A percentile compares a stretch with the other conserved stretches of the same genome.
phyloP scores from a whole-genome alignment of 1,139 yeast genomes.

The Barnettozyma hawaiiensis region DNA sequence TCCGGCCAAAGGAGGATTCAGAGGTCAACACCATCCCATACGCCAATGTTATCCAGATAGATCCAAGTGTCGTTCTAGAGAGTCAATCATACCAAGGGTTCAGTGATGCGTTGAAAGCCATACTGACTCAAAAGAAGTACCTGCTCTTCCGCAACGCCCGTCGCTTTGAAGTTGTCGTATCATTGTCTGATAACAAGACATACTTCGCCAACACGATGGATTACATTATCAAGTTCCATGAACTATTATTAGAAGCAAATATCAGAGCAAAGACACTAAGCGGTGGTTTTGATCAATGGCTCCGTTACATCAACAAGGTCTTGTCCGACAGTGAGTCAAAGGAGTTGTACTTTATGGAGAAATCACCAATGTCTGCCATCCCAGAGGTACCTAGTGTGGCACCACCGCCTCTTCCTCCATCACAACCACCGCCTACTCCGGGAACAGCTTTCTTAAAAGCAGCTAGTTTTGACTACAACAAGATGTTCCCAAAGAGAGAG shows the following conservation, averaged over 20 bases:
- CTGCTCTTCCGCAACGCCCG: constrained; percentile 39
- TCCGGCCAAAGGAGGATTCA: constrained; percentile 45
- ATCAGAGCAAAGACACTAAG: constrained; percentile 16
- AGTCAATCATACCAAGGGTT: constrained; percentile 31
- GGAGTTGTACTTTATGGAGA: constrained; percentile 15
- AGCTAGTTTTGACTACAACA: constrained; percentile 6
- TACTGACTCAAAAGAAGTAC: constrained; percentile 34
- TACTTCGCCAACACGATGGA: constrained; percentile 31
- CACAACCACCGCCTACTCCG: background rate
- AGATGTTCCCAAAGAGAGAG: constrained; percentile 8
- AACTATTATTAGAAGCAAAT: constrained; percentile 11
- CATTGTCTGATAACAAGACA: constrained; percentile 42
- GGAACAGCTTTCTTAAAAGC: background rate
- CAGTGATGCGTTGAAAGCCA: constrained; percentile 28
- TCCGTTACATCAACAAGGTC: constrained; percentile 16
- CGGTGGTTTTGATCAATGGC: constrained; percentile 29
- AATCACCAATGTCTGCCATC: constrained; percentile 7
- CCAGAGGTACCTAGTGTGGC: constrained; percentile 15
- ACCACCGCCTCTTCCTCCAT: constrained; percentile 20
- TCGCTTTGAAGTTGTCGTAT: constrained; percentile 47
- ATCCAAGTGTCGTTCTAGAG: constrained; percentile 42
- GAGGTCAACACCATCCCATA: constrained; percentile 48
- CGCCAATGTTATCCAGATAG: constrained; percentile 49
- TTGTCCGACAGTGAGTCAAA: constrained; percentile 4
- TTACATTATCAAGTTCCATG: constrained; percentile 21